Base-by-base conservation (phyloP, 2,329 filamentous ascomycete genomes). In the Colletotrichum sp. region DNA sequence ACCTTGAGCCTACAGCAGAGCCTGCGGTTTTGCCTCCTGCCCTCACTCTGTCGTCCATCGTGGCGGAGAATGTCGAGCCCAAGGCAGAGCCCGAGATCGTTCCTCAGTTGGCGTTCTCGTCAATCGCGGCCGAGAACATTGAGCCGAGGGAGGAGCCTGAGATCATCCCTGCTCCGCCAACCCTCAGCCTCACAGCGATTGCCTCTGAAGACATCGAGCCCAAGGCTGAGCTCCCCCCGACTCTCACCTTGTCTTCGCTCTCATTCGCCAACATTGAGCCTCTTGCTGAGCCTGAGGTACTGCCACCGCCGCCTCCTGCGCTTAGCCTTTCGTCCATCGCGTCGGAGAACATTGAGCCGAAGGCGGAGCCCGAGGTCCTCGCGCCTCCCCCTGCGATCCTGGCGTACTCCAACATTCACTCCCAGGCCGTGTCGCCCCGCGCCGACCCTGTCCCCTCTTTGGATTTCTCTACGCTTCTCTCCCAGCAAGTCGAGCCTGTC, bases 261-360 rank as follows among this genome's bases (percentile, higher is more conserved):
- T 65, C 81, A 12, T 80, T 80, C 2, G 81, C 90, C 78, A 78
- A 84, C 65, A 82, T 90, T 24, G 85, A 88, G 78, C 88, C 88
- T 4, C 79, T 80, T 9, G 82, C 85, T 26, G 88, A 88, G 69
- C 77, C 83, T 4, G 83, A 83, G 68, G 52, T 77, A 4, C 74
- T 76, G 28, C 79, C 82, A 5, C 80, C 82, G 26, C 81, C 85
- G 34, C 83, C 83, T 8, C 77, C 80, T 16, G 74, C 81, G n/a
- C 82, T 85, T 63, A 84, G 79, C 77, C 81, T 83, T 69, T 85
- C 81, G 30, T 79, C 80, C 18, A 83, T 86, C 60, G 62, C 79
- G n/a, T 80, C 82, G 4, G 80, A 84, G 73, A 57, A 75, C 18
- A 81, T 85, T 24, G 85, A 86, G 75, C 84, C 83, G 6, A 77